Base-by-base conservation (phyloP, 31 red algal species). In the Endocladia muricata region DNA sequence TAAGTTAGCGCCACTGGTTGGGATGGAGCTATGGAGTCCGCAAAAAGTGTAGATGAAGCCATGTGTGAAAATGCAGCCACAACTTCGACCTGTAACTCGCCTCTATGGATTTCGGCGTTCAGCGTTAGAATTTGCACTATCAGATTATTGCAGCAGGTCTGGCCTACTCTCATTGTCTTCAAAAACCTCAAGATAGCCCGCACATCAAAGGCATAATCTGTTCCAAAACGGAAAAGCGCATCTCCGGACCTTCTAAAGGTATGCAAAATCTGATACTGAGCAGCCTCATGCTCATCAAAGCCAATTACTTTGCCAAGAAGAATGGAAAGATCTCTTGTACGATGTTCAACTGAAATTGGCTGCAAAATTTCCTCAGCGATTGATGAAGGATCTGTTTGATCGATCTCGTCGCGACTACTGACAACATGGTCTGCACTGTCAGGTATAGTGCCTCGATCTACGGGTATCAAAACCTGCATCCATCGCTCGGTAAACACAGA, bases 401-500 rank as follows among this genome's bases (percentile, higher is more conserved):
- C 39, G 28, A 11, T 11, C 11, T 5, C 22, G 19, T 25, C 19
- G 25, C 23, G 4, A 9, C 3, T 33, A 37, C 52, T 37, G 4
- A 54, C 41, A 31, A 9, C 47, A 28, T 19, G 54, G 11, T 52
- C 33, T 35, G 28, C 11, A 37, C 63, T 9, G 3, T 26, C 4
- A 29, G 28, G 22, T 52, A 44, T 67, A 39, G 44, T 60, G 8
- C 29, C 42, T 1, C 56, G 43, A 25, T 69, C 64, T 44, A 87
- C 48, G 32, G 44, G 39, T 19, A 82, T 31, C 9, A 90, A 41
- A 9, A 73, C 47, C 61, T 83, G 71, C 86, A 90, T 82, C 86
- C 86, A 90, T 29, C 73, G 77, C 71, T 90, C 86, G 7, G 86
- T 71, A 51, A 90, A 90, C 36, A 73, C 77, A 40, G 77, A 0